Base-by-base conservation (phyloP, 23 red algal species). In the Chondrus crispus region DNA sequence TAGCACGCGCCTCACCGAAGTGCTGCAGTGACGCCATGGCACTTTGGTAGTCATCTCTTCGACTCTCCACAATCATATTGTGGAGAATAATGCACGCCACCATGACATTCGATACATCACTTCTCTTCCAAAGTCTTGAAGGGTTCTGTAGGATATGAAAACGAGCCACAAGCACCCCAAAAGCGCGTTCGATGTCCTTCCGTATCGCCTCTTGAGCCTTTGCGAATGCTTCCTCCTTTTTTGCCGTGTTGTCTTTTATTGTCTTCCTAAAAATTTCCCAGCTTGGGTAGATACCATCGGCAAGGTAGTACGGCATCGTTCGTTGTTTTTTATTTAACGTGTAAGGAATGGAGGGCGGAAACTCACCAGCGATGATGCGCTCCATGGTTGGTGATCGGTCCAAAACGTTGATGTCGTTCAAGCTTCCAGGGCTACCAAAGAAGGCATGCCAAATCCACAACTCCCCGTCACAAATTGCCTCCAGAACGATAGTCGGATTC, bases 281-380 rank as follows among this genome's bases (percentile, higher is more conserved):
- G 43, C 73, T 38, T 28, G 82, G 84, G 66, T 88, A 88, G 38
- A 88, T 68, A 33, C 84, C 84, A 47, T 74, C 84, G 30, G 64
- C 66, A 39, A 88, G 66, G 20, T 88, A 88, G 66, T 88, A 88
- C n/a, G 42, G 66, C 22, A 88, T 45, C 29, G 62, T 88, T 36
- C 60, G 62, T 37, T 44, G 22, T 13, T n/a, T 45, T 5, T 54
- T 54, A 51, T 70, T 88, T 29, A 88, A 57, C 42, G 19, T 51
- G 55, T 3, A 88, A n/a, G 62, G 29, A 26, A 73, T 24, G 58
- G 28, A 35, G 48, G 62, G 84, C 40, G 66, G 66, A 53, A 82
- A 58, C 8, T 64, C 6, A 24, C 48, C 78, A 29, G 28, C 42
- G 28, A 82, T 35, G 35, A 82, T 82, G 40, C 55, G 29, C n/a